A percentile compares a stretch with the other conserved stretches of the same genome.
Evolutionary conservation across 2,329 filamentous ascomycete genomes (phyloP).

Genomic region (Botrytis elliptica): DNA sequence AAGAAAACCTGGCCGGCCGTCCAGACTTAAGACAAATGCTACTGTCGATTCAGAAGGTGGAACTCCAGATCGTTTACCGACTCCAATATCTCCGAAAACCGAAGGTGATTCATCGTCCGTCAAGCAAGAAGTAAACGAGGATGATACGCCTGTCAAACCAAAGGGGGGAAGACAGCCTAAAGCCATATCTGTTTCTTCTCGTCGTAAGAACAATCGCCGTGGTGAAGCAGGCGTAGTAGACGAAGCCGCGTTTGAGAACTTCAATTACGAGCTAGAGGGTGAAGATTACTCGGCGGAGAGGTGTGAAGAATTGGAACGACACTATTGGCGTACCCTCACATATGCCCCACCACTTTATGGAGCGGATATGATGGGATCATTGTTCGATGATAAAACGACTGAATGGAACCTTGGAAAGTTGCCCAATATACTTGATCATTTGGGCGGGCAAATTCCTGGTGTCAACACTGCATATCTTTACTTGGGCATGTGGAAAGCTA

Average conservation of each 20-base stretch:
- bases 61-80: constrained; percentile 48
- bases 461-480: constrained; percentile 99
- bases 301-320: constrained; percentile 89
- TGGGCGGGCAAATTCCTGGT: constrained; percentile 93
- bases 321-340: constrained; percentile 96
- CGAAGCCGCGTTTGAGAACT: constrained; percentile 85
- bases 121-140: constrained; percentile 44
- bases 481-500: constrained; percentile 99
- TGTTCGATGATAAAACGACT: constrained; percentile 83
- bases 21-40: constrained; percentile 32
- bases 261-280: constrained; percentile 82
- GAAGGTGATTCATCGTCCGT: constrained; percentile 40
- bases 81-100: constrained; percentile 50
- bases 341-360: constrained; percentile 95
- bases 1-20: constrained; percentile 29
- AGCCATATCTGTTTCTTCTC: constrained; percentile 72
- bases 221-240: constrained; percentile 82
- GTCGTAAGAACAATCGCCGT: constrained; percentile 79
- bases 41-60: constrained; percentile 41
- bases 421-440: constrained; percentile 86
- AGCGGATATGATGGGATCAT: constrained; percentile 90
- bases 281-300: constrained; percentile 88
- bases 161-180: constrained; percentile 50
- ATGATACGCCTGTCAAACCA: constrained; percentile 44
- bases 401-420: constrained; percentile 94